Base-by-base conservation (phyloP, 176 grass and related monocot genomes). In the Aegilops umbellulata region DNA sequence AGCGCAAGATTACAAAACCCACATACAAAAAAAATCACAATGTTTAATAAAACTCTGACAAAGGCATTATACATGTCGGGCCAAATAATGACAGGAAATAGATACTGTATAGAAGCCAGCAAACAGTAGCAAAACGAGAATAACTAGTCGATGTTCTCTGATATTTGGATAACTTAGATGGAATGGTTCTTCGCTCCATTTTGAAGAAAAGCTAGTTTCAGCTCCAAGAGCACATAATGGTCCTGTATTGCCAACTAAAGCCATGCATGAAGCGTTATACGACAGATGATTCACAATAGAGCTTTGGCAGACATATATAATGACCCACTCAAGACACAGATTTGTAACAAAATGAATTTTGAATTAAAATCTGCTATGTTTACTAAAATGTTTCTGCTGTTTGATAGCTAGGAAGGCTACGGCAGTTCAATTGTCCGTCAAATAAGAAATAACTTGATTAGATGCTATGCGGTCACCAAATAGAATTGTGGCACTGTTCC, bases 171-270 rank as follows among this genome's bases (percentile, higher is more conserved):
- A 73, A 49, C 8, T 61, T 16, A 35, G 26, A 26, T 63, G 57
- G 14, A 47, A 63, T 12, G 22, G 19, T 23, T 73, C 14, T 34
- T 61, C 47, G 0, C 57, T 62, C n/a, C 13, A 26, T 38, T 79
- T 62, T 14, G 55, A 61, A 79, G 76, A 23, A 78, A 78, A 15
- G 10, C 34, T 79, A 26, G 77, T 42, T 41, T 79, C 58, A 79
- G n/a, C 23, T 42, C 77, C 5, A 64, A 42, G 2, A 53, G 39
- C 15, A 65, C 57, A 81, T 55, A 5, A 38, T 27, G 27, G 1
- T 41, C 30, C 32, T 16, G 25, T 58, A 42, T 66, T 42, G 13
- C 25, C 61, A 69, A 55, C 61, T 42, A 16, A 82, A 31, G 20
- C 22, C 12, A 68, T 24, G 23, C 17, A 68, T 31, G 31, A 13